Evolutionary conservation across 2,329 filamentous ascomycete genomes (phyloP), one percentile per base, ranked within the genome.

Genomic region (Aspergillus ruber): DNA sequence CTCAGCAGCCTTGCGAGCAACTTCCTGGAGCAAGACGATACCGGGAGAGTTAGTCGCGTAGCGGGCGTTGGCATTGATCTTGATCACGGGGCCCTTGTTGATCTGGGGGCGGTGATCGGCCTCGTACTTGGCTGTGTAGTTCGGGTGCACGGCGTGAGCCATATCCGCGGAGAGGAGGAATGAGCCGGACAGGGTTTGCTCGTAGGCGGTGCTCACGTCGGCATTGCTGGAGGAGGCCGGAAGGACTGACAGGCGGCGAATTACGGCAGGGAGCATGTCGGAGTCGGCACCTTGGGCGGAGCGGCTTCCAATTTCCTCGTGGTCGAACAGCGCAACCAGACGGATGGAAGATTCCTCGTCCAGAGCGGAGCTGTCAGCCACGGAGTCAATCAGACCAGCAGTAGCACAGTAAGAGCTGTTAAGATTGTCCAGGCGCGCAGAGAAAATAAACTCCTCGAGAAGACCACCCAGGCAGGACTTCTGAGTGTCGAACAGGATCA

Each of bases 151-250:
- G 4, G 86, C 86, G 74, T 98, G 93, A 1, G 93, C 90, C 93
- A 98, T 97, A 67, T 98, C 93, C 45, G 93, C 93, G 5, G 89
- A 95, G 53, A 98, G 79, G 50, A 98, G 82, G 78, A 98, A 96
- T 1, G 90, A 96, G 23, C 86, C 86, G 5, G 90, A 81, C 45
- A 95, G 79, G 1, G 88, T 93, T 75, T 97, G 91, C 72, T 98
- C 93, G 66, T 90, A 96, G 29, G 90, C 89, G 1, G 90, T 95
- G 6, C 82, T 74, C 12, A 85, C 72, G 56, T 86, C 83, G 18
- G 74, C 71, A 10, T 85, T 82, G 17, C 70, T 69, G 50, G 78
- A 70, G 12, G 78, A 74, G 20, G 81, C 78, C 4, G 87, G 85
- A 27, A 96, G 76, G 27, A 88, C 85, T 1, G 88, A 93, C 15